A percentile compares a stretch with the other conserved stretches of the same genome.
These are phyloP conservation scores for Coemansia sp. DNA, from an alignment of 192 early-diverging fungal species.

Conservation along the genomic window DNA sequence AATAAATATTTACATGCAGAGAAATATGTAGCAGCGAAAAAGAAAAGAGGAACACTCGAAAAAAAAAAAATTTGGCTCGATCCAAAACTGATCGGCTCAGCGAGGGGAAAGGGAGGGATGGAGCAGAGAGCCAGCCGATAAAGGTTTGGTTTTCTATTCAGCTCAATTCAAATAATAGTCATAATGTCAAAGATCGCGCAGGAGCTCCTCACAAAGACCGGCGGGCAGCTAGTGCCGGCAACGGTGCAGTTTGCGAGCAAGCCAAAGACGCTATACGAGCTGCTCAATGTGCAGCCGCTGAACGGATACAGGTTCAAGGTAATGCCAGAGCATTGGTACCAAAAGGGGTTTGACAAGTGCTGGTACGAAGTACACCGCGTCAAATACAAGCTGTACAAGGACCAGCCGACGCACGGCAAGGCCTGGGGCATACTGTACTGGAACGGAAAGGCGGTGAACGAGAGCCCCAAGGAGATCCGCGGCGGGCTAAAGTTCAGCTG, in stretches of 20 bases:
- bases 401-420: constrained; percentile 39
- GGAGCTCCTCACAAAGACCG: constrained; percentile 23
- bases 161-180: background rate
- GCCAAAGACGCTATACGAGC: constrained; percentile 42
- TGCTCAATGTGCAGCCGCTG: constrained; percentile 33
- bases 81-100: background rate
- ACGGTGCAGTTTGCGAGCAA: constrained; percentile 13
- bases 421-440: constrained; percentile 38
- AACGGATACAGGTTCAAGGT: constrained; percentile 27
- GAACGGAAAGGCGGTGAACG: constrained; percentile 17
- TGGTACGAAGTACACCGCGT: constrained; percentile 29
- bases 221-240: constrained; percentile 2
- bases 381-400: constrained; percentile 34
- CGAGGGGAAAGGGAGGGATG: background rate
- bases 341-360: constrained; percentile 35
- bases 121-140: background rate
- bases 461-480: constrained; percentile 24
- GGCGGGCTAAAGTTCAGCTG: constrained; percentile 44
- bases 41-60: background rate
- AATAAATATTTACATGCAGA: background rate
- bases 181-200: constrained; percentile 28
- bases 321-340: constrained; percentile 34
- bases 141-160: background rate
- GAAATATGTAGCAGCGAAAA: background rate
- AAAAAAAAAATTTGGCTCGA: background rate